Evolutionary conservation across 164 flowering plant species (phyloP).

Genomic region (Magnolia kwangsiensis): DNA sequence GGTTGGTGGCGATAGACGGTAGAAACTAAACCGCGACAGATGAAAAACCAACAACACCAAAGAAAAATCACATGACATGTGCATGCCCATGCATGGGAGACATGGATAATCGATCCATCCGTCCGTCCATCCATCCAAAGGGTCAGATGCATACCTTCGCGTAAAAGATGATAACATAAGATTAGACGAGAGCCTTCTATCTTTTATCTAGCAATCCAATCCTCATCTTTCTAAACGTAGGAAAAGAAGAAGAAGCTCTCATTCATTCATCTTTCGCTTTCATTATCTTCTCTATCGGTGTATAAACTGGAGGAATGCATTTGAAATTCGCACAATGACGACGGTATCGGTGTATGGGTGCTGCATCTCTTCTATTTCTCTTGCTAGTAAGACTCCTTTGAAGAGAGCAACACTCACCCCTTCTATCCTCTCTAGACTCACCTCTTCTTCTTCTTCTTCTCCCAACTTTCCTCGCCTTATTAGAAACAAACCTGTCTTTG

Average conservation of each 20-base stretch:
- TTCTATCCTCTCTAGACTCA: constrained; percentile 4
- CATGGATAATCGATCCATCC: neutral
- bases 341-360: constrained; percentile 10
- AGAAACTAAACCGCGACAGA: too few relatives aligned
- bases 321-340: constrained; percentile 13
- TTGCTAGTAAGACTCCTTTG: neutral
- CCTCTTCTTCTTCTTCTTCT: constrained; percentile 14
- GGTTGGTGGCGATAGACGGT: too few relatives aligned
- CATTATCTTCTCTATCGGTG: constrained; percentile 8
- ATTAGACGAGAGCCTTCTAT: neutral
- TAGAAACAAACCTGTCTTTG: constrained; percentile 27
- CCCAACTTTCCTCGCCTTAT: constrained; percentile 19
- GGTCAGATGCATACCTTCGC: neutral
- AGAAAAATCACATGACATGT: too few relatives aligned
- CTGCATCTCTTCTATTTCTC: constrained; percentile 9
- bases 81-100: neutral
- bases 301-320: neutral
- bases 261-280: constrained; percentile 7
- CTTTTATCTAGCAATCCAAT: constrained; percentile 2
- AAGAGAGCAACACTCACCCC: neutral
- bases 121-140: too few relatives aligned
- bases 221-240: constrained; percentile 5
- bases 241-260: constrained; percentile 2
- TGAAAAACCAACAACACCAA: too few relatives aligned
- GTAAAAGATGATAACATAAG: neutral